Evolutionary conservation across 208 protist genomes (phyloP), one percentile per base, ranked within the genome.

Genomic region (Acanthamoeba royreba): DNA sequence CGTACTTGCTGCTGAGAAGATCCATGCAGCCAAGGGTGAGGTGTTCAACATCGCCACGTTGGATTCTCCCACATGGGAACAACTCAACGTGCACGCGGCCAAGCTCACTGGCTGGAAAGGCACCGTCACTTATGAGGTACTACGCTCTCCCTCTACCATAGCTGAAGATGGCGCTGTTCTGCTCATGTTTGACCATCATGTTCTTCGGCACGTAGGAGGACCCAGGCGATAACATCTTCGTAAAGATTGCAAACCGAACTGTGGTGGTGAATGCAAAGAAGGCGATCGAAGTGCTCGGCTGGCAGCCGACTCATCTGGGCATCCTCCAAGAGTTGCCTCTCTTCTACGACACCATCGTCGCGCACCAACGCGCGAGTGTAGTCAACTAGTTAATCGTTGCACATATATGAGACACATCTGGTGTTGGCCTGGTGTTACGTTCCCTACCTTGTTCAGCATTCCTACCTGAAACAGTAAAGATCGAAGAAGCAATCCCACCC

Each of bases 261-360:
- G 53, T 72, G 35, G 87, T 92, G 53, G 87, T 17, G 58, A 72
- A 79, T 19, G 33, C 52, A 19, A 46, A n/a, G n/a, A 92, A 92
- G 87, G 53, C 63, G n/a, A 35, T 33, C 17, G 58, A 92, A 2
- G 87, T 92, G 87, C 58, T 92, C 28, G 87, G 87, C 28, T 92
- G 87, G 87, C 38, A 38, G 25, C 87, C 87, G 45, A 13, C 38
- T 19, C 87, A 92, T 46, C 17, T 92, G 87, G 87, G 87, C 87
- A 28, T 92, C 13, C 2, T 92, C 5, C 42, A 72, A n/a, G 87
- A 92, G 61, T 42, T 92, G 5, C 45, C 40, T 15, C 40, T 92
- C 19, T 42, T 61, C 63, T 72, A 81, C 25, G 87, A 72, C 17
- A 43, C 87, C 61, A 55, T 92, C 25, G 79, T 79, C 42, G 87